These are phyloP conservation scores for Exophiala aquamarina DNA, from an alignment of 2,329 filamentous ascomycete species.

Conservation along the genomic window DNA sequence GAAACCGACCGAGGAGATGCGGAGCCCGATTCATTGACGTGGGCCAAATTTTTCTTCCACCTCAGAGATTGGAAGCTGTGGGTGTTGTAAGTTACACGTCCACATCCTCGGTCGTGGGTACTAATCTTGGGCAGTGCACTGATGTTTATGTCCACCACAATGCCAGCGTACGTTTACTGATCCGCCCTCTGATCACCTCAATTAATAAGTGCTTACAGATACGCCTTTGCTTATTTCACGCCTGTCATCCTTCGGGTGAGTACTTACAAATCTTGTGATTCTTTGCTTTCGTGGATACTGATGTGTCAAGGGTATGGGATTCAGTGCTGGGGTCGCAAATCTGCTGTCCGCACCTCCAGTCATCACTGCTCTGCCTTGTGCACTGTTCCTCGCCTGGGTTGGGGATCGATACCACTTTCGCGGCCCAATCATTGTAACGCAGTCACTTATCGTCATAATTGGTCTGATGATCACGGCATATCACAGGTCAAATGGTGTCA, in stretches of 20 bases:
- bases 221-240: constrained; percentile 17
- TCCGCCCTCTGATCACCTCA: background rate
- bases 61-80: constrained; percentile 55
- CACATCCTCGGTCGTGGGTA: background rate
- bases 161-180: background rate
- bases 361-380: constrained; percentile 27
- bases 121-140: background rate
- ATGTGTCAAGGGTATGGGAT: constrained; percentile 30
- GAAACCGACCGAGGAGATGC: constrained; percentile 59
- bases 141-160: constrained; percentile 14
- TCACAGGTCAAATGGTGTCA: constrained; percentile 23
- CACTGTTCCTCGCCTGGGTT: constrained; percentile 28
- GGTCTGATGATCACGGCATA: constrained; percentile 32
- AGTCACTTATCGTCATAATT: constrained; percentile 24
- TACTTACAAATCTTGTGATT: background rate
- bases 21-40: constrained; percentile 44
- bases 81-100: constrained; percentile 51
- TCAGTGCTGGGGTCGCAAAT: constrained; percentile 26
- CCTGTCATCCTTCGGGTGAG: constrained; percentile 24
- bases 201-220: constrained; percentile 69
- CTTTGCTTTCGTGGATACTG: background rate
- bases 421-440: constrained; percentile 29
- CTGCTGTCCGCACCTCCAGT: constrained; percentile 33
- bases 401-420: constrained; percentile 31
- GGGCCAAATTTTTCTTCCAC: constrained; percentile 48